These are phyloP conservation scores for Xylaria sp. DNA, from an alignment of 2,329 filamentous ascomycete genomes.

Conservation along the genomic window DNA sequence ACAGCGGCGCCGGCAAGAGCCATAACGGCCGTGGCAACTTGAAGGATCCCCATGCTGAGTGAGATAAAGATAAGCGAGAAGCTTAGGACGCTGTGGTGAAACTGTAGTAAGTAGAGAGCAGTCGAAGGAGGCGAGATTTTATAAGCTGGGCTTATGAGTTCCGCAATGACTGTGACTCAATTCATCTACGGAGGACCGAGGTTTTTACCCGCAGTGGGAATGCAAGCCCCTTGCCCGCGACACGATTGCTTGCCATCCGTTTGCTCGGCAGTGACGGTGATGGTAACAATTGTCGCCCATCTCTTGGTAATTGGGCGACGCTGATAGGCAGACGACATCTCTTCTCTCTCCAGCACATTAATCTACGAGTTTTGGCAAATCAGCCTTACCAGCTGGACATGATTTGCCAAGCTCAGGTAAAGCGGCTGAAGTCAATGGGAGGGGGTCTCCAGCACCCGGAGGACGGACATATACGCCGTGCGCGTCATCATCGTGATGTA, in stretches of 20 bases:
- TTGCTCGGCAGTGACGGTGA: constrained; percentile 29
- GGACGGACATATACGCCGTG: constrained; percentile 1
- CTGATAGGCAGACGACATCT: constrained; percentile 30
- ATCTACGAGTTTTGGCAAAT: constrained; percentile 38
- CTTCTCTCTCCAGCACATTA: constrained; percentile 30
- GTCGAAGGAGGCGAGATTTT: constrained; percentile 3
- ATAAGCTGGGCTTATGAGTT: constrained; percentile 8
- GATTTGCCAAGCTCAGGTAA: constrained; percentile 36
- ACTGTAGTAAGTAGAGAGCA: neutral
- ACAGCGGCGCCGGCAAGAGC: constrained; percentile 25
- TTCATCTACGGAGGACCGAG: constrained; percentile 16
- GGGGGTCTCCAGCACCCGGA: constrained; percentile 25
- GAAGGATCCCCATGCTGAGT: constrained; percentile 36
- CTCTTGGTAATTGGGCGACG: constrained; percentile 31
- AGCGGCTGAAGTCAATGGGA: constrained; percentile 39
- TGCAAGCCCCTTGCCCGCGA: constrained; percentile 3
- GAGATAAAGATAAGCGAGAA: constrained; percentile 17
- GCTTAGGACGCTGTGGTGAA: constrained; percentile 4
- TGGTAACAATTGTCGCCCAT: constrained; percentile 20
- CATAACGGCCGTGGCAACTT: constrained; percentile 19
- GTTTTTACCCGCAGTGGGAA: constrained; percentile 30
- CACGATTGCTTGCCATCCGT: constrained; percentile 8
- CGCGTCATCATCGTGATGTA: constrained; percentile 15
- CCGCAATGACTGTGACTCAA: neutral
- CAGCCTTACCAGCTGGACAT: constrained; percentile 39